phyloP scores from a whole-genome alignment of 805 yeast species.

The Torulaspora gathmanii region DNA sequence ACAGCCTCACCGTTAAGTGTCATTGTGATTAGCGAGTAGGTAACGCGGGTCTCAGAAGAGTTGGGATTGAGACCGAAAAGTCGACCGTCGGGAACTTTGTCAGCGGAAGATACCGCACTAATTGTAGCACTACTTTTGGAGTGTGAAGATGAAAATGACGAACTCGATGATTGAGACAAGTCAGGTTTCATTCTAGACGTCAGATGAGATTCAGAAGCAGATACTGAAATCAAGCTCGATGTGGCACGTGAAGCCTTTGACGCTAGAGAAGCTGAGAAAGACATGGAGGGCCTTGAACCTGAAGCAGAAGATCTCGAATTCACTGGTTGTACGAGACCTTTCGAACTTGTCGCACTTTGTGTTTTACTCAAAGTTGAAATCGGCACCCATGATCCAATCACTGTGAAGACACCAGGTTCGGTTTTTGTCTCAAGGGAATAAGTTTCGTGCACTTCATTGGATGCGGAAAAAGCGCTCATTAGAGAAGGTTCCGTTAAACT shows the following conservation, averaged over 20 bases:
- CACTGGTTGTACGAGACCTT: too few relatives aligned
- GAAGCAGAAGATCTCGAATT: neutral
- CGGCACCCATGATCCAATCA: constrained; percentile 31
- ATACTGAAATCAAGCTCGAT: neutral
- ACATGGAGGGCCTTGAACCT: neutral
- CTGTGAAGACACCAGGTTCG: constrained; percentile 22
- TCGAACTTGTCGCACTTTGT: too few relatives aligned
- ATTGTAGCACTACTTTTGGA: neutral
- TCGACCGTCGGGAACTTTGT: neutral
- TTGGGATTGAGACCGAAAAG: neutral
- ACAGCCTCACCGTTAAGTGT: constrained; percentile 17
- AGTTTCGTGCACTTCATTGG: constrained; percentile 6
- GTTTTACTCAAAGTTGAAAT: constrained; percentile 9
- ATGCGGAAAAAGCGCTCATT: neutral
- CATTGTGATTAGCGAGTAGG: constrained; percentile 18
- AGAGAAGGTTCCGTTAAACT: neutral
- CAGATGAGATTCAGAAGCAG: too few relatives aligned
- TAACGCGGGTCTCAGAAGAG: constrained; percentile 3
- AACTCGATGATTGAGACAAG: neutral
- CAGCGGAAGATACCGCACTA: neutral
- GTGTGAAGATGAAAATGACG: neutral
- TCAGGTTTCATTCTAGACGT: too few relatives aligned
- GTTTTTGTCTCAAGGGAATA: constrained; percentile 22
- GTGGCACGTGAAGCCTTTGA: neutral
- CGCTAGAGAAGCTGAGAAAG: neutral